Conservation (phyloP, 257 asterid species). For the Dorcoceras hygrometricum region DNA sequence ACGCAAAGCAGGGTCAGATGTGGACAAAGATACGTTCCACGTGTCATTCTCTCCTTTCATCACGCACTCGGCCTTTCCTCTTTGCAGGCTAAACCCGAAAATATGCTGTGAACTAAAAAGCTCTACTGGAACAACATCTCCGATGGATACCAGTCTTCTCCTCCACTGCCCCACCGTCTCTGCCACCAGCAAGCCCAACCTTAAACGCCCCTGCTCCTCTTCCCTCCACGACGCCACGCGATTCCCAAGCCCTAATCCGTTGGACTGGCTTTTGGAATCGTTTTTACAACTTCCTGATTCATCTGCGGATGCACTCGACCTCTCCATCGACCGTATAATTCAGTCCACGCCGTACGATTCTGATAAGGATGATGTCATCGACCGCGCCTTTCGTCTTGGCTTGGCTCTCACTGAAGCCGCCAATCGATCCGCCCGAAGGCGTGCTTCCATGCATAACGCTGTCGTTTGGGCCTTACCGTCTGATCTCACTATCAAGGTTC, state of each 20-base stretch:
- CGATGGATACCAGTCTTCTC: conserved; percentile 55
- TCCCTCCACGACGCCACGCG: conserved; percentile 24
- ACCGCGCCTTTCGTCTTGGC: conserved; percentile 66
- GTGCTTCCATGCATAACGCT: conserved; percentile 62
- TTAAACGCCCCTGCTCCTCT: conserved; percentile 61
- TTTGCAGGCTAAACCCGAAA: not conserved
- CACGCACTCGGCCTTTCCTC: conserved; percentile 5
- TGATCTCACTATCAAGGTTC: conserved; percentile 76
- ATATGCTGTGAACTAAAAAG: not conserved
- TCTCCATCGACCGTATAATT: conserved; percentile 57
- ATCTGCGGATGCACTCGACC: conserved; percentile 44
- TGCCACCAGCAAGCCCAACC: conserved; percentile 44
- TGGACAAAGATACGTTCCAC: conserved; percentile 17
- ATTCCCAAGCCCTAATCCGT: conserved; percentile 22
- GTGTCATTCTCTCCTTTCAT: conserved; percentile 34
- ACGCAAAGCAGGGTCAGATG: too few relatives aligned
- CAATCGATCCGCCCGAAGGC: conserved; percentile 61
- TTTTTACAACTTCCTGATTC: conserved; percentile 50
- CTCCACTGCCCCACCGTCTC: conserved; percentile 34
- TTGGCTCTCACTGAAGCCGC: conserved; percentile 71
- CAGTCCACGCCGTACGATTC: conserved; percentile 45
- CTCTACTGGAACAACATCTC: conserved; percentile 9
- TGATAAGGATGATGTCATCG: conserved; percentile 50
- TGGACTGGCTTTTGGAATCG: conserved; percentile 62
- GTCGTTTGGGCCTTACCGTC: conserved; percentile 64